Evolutionary conservation across 306 rosid genomes (phyloP).

Genomic region (Crataegus laevigata): DNA sequence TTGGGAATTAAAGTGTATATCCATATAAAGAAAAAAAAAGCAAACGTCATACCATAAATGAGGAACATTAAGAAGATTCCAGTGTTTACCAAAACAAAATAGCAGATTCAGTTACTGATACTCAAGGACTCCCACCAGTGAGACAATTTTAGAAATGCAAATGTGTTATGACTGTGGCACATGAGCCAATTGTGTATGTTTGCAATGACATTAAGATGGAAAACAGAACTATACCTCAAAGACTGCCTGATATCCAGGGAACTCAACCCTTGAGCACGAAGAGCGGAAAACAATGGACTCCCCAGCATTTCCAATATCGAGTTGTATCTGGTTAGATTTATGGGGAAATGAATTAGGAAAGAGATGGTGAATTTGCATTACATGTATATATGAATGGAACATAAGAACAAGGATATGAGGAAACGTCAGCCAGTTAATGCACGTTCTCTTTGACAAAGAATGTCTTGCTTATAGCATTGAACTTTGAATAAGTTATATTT

Average conservation of each 20-base stretch:
- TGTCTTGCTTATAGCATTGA: background rate
- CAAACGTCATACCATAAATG: background rate
- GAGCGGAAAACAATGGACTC: constrained; percentile 64
- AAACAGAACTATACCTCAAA: constrained; percentile 41
- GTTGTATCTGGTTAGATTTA: constrained; percentile 49
- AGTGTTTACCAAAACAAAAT: background rate
- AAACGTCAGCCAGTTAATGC: background rate
- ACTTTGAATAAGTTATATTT: background rate
- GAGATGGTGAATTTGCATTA: constrained; percentile 7
- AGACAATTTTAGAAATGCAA: background rate
- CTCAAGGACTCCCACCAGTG: background rate
- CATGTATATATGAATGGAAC: background rate
- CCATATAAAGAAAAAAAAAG: background rate
- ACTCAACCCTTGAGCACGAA: constrained; percentile 58
- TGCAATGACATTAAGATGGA: background rate
- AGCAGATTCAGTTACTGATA: background rate
- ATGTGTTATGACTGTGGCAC: background rate
- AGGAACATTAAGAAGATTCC: background rate
- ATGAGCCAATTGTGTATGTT: background rate
- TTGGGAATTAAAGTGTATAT: background rate
- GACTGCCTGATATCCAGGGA: constrained; percentile 76
- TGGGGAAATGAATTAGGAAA: constrained; percentile 7
- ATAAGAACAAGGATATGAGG: background rate
- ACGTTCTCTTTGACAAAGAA: background rate
- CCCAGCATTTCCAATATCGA: constrained; percentile 62